A percentile compares a stretch with the other conserved stretches of the same genome.
These are phyloP conservation scores for Violaceomyces palustris DNA, from an alignment of 1,284 basidiomycete genomes.

Conservation along the genomic window DNA sequence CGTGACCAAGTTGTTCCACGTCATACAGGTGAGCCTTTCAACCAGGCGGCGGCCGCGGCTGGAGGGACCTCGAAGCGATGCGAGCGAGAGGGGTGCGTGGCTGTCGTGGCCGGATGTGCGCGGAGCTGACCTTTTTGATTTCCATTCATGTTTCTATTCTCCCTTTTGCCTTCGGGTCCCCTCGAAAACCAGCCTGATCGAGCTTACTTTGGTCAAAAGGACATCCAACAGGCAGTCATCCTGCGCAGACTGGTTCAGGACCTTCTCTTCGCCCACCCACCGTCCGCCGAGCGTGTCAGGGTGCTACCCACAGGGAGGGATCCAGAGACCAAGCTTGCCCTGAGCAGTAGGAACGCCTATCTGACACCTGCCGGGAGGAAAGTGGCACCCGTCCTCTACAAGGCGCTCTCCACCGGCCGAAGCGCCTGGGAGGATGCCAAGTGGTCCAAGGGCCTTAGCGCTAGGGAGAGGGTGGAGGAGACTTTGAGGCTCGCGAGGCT, in stretches of 20 bases:
- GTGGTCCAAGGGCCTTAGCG: slow-evolving; percentile 1
- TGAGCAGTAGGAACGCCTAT: slow-evolving; percentile 87
- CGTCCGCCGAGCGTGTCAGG: slow-evolving; percentile 63
- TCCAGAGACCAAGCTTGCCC: slow-evolving; percentile 65
- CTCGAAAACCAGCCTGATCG: slow-evolving; percentile 66
- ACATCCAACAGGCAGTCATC: slow-evolving; percentile 90
- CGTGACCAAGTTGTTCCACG: slow-evolving; percentile 90
- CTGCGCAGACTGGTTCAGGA: slow-evolving; percentile 78
- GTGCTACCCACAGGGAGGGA: slow-evolving; percentile 74
- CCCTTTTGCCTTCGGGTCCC: neutral
- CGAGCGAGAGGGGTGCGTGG: neutral
- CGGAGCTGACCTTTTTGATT: neutral
- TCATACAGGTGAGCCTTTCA: slow-evolving; percentile 64
- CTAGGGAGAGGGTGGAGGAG: slow-evolving; percentile 15
- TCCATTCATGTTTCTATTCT: too few species aligned
- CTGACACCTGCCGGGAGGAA: slow-evolving; percentile 64
- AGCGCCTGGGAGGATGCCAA: slow-evolving; percentile 38
- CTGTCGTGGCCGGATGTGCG: neutral
- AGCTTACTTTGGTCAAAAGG: slow-evolving; percentile 96
- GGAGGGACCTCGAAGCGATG: too few species aligned
- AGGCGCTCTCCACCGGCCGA: slow-evolving; percentile 62
- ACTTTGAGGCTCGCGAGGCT: slow-evolving; percentile 29
- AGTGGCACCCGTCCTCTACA: slow-evolving; percentile 68
- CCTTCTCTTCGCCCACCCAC: slow-evolving; percentile 69
- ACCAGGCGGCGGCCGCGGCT: too few species aligned